Evolutionary conservation across 176 grass and related monocot genomes (phyloP).

Genomic region (Tillandsia fasciculata): DNA sequence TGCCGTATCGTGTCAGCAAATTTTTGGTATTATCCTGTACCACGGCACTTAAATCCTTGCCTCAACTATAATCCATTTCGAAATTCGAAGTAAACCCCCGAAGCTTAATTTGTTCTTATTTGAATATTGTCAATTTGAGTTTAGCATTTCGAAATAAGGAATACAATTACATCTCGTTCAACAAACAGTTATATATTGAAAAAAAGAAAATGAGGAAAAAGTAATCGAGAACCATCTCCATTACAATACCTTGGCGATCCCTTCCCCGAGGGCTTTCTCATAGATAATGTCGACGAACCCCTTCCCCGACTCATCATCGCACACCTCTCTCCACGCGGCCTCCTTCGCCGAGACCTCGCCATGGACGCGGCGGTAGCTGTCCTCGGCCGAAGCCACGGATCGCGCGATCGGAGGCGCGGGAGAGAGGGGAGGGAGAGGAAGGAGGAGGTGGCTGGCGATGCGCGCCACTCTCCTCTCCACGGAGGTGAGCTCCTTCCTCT

Average conservation of each 20-base stretch:
- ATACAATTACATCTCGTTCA: too few species aligned
- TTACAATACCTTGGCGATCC: conserved; percentile 71
- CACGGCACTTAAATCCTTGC: too few species aligned
- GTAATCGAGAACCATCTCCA: background rate
- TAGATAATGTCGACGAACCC: conserved; percentile 74
- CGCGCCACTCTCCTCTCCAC: conserved; percentile 54
- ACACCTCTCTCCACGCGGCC: conserved; percentile 42
- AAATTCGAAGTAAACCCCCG: too few species aligned
- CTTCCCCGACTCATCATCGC: conserved; percentile 66
- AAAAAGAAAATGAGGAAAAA: too few species aligned
- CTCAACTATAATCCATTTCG: too few species aligned
- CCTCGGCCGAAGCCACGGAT: conserved; percentile 28
- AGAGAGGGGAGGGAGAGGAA: conserved; percentile 21
- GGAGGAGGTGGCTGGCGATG: conserved; percentile 45
- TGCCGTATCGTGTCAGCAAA: too few species aligned
- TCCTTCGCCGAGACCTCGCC: conserved; percentile 47
- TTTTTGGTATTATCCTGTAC: too few species aligned
- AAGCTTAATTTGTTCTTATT: too few species aligned
- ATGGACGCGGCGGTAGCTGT: conserved; percentile 66
- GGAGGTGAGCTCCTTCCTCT: conserved; percentile 3
- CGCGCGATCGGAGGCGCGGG: conserved; percentile 4
- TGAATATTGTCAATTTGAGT: too few species aligned
- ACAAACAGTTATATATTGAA: too few species aligned
- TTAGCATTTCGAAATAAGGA: too few species aligned
- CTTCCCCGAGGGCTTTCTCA: conserved; percentile 74